Evolutionary conservation across 1,284 basidiomycete species (phyloP).

Genomic region (Naganishia albida): DNA sequence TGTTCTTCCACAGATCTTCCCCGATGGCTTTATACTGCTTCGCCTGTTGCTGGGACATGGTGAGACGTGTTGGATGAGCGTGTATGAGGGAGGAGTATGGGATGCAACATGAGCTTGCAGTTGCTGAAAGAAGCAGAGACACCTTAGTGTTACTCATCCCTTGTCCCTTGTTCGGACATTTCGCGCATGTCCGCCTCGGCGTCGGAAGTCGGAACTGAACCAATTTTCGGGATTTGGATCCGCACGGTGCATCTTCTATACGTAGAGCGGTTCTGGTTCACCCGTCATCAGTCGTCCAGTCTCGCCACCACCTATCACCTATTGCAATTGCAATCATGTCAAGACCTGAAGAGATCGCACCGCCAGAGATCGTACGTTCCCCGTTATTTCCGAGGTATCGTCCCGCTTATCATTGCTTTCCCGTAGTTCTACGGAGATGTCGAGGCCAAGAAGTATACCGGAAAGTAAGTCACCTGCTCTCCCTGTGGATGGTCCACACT

Average conservation of each 20-base stretch:
- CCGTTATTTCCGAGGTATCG: not conserved
- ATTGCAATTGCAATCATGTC: constrained; percentile 69
- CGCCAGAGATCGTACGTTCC: constrained; percentile 84
- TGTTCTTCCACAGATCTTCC: constrained; percentile 87
- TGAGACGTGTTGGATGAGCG: not conserved
- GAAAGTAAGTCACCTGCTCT: constrained; percentile 67
- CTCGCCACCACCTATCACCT: not conserved
- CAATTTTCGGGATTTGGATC: constrained; percentile 18
- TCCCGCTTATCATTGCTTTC: constrained; percentile 2
- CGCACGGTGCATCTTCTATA: constrained; percentile 1
- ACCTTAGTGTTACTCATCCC: too few relatives aligned
- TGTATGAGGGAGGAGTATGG: not conserved
- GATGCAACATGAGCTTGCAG: not conserved
- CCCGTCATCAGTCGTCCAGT: too few relatives aligned
- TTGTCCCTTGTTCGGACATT: constrained; percentile 8
- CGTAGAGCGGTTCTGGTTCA: too few relatives aligned
- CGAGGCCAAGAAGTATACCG: constrained; percentile 95
- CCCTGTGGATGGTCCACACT: not conserved
- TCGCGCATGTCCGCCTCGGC: constrained; percentile 3
- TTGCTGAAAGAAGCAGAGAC: not conserved
- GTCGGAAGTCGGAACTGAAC: not conserved
- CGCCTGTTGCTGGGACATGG: constrained; percentile 27
- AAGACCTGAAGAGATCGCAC: constrained; percentile 90
- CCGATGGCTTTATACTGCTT: constrained; percentile 55
- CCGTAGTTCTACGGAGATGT: constrained; percentile 90